Evolutionary conservation across 495 filamentous ascomycete genomes (phyloP).

Genomic region (Rhizodiscina lignyota): DNA sequence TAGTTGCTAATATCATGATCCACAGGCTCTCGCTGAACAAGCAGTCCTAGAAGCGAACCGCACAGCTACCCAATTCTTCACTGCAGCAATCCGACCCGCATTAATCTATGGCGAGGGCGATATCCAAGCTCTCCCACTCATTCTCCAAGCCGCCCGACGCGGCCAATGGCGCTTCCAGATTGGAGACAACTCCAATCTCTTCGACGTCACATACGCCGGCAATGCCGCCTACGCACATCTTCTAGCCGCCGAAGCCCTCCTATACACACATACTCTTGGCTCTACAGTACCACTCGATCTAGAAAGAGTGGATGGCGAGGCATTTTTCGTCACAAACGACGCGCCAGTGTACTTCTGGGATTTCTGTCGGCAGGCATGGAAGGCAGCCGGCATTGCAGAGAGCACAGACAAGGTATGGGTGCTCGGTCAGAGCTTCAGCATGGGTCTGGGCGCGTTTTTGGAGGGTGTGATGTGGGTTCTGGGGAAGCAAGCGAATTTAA

Average conservation of each 20-base stretch:
- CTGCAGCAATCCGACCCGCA: conserved; percentile 66
- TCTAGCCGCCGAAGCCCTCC: conserved; percentile 54
- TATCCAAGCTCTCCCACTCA: conserved; percentile 18
- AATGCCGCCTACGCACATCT: conserved; percentile 65
- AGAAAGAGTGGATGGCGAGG: conserved; percentile 80
- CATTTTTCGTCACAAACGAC: conserved; percentile 92
- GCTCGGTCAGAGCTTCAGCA: conserved; percentile 45
- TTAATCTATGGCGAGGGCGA: conserved; percentile 84
- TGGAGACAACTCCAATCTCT: conserved; percentile 74
- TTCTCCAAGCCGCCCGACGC: conserved; percentile 46
- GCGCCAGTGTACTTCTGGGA: conserved; percentile 94
- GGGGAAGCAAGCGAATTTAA: conserved; percentile 62
- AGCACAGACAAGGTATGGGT: conserved; percentile 39
- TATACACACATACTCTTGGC: conserved; percentile 35
- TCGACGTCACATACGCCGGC: conserved; percentile 69
- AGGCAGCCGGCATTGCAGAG: conserved; percentile 12
- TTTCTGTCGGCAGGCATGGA: conserved; percentile 65
- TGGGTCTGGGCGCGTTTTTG: conserved; percentile 46
- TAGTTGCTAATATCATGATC: background rate
- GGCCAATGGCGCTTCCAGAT: conserved; percentile 67
- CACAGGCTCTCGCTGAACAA: conserved; percentile 72
- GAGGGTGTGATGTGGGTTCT: conserved; percentile 52
- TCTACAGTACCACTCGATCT: conserved; percentile 45
- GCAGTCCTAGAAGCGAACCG: conserved; percentile 77
- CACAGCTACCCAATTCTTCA: conserved; percentile 42